Evolutionary conservation across 2,329 filamentous ascomycete genomes (phyloP), one percentile per base, ranked within the genome.

Genomic region (Ramularia collo-cygni): DNA sequence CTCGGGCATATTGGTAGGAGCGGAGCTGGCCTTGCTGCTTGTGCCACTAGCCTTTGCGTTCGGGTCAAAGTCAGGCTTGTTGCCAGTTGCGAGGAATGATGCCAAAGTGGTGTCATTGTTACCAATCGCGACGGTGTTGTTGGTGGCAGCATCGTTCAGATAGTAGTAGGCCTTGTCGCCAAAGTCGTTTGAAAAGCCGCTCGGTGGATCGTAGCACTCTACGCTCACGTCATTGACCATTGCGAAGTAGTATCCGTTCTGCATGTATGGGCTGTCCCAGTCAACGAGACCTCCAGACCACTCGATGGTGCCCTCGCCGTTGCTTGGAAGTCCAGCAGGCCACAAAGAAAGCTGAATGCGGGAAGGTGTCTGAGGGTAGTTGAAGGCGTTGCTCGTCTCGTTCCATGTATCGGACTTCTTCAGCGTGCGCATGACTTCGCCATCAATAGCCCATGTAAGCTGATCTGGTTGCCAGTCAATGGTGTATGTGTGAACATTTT

Each of bases 271-370:
- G 50, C 76, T 78, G 60, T 84, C 70, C 90, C 92, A 98, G 71
- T 94, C 75, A 49, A 98, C 90, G 37, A 76, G 68, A 54, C 92
- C 92, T 58, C 92, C 92, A 13, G 90, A 86, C 92, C 92, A 98
- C 38, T 81, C 73, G 50, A 95, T 76, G 24, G 92, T 96, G 40
- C 92, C 92, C 61, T 84, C 60, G 28, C 77, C 83, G 63, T 95
- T 95, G 58, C 73, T 74, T 8, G 78, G 66, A 33, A 85, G 76
- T 60, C 92, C 92, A 57, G 86, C 92, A 28, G 92, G 92, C 92
- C 92, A 98, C 58, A 98, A 79, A 12, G 92, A 96, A 36, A 98
- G 75, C 70, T 95, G 87, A 37, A 98, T 77, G 53, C 90, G 85
- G 12, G 89, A 69, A 3, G 92, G 92, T 0, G 89, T 93, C 68